Evolutionary conservation across 2,329 filamentous ascomycete genomes (phyloP), one percentile per base, ranked within the genome.

Genomic region (Cordyceps farinosa): DNA sequence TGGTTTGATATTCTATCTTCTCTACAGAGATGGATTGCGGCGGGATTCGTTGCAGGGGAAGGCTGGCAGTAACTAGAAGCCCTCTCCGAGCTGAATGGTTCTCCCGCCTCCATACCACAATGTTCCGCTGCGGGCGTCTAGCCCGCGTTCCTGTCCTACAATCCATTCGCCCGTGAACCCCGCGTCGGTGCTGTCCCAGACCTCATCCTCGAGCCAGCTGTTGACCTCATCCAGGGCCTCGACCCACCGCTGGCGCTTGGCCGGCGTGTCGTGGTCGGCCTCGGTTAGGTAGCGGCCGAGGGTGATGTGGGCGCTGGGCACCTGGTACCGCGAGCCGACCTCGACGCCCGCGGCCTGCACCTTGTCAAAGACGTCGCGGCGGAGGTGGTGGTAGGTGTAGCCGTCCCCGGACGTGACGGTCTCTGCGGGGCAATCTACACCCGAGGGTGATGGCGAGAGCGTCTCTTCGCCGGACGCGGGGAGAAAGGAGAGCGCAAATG

Each of bases 321-420:
- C 91, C 30, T 93, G 87, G 73, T 97, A 98, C 63, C 94, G 83
- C 59, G 90, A 91, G 29, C 82, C 88, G 40, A 97, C 82, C 17
- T 83, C 77, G n/a, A 94, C 79, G 1, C 90, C 90, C 0, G 86
- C 82, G 3, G 77, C 78, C 52, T 80, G 78, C 3, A 86, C 84
- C 32, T 86, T 78, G 55, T 83, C 79, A 73, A 88, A 95, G 13
- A 96, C 73, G 71, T 97, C 92, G 4, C 89, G 84, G 3, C 94
- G 87, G 9, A 98, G 84, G 74, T 98, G 94, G 72, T 97, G 94
- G 74, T 97, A 97, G 0, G 90, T 93, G 76, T 91, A 97, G 1
- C 68, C 71, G 67, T 95, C 90, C 22, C 85, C 82, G 45, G 81
- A 76, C 17, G 78, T 73, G 15, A 75, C 74, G 50, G 70, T 68